Base-by-base conservation (phyloP, 2,329 filamentous ascomycete genomes). In the Leptographium procerum region DNA sequence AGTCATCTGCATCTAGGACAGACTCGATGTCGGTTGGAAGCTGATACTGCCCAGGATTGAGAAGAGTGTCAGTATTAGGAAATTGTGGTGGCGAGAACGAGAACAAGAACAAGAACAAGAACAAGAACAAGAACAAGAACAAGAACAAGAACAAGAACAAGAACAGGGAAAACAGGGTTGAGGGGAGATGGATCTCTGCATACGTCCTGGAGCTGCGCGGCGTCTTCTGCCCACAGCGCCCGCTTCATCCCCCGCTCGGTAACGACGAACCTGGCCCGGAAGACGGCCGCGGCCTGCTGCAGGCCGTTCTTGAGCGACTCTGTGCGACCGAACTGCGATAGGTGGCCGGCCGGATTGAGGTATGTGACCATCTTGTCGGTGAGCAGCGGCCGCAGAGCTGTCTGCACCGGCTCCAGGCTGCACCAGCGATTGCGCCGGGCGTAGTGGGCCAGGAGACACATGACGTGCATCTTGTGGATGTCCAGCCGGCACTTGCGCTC, bases 371-470 rank as follows among this genome's bases (percentile, higher is more conserved):
- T 84, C 65, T 87, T 87, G 34, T 83, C 80, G 1, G 82, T 78
- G 6, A 96, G 69, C 43, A 91, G 76, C 47, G 78, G 73, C 57
- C 80, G 83, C 47, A 95, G 71, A n/a, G 72, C 72, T 47, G 75
- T 78, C 67, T 95, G 89, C 10, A 88, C 81, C 59, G 79, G 72
- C 16, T 74, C 65, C 67, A 92, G 86, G 66, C 95, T 95, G 72
- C 91, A 96, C 90, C 92, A 96, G 57, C 81, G 76, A 67, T 97
- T 99, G 58, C 91, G 84, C 59, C 83, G 77, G 63, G 88, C 81
- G 19, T 86, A 80, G 70, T 97, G 89, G 11, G 84, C 83, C 19
- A 99, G 72, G 2, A 99, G 77, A 68, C 89, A 95, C 16, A 96
- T 73, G 0, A 97, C 64, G 71, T 99, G 91, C 61, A 85, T 77